Evolutionary conservation across 495 filamentous ascomycete genomes (phyloP).

Genomic region (Aspergillus sparsus): DNA sequence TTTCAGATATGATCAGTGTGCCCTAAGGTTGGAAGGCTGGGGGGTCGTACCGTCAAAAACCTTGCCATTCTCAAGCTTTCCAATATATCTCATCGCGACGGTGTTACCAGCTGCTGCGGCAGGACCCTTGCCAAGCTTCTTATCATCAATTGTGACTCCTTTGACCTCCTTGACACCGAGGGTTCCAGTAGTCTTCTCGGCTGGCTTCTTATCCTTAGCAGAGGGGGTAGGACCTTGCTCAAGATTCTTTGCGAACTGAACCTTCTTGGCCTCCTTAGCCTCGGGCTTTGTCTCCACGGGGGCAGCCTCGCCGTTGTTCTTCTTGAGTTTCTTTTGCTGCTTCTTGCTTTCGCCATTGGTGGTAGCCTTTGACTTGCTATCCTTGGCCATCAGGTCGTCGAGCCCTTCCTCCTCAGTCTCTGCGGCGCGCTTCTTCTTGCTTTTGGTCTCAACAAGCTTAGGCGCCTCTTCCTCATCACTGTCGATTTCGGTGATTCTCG

Average conservation of each 20-base stretch:
- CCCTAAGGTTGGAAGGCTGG: neutral
- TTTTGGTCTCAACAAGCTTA: constrained; percentile 72
- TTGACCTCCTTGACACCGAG: constrained; percentile 74
- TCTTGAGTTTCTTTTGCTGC: constrained; percentile 98
- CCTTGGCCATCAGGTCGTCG: constrained; percentile 19
- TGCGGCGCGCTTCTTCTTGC: constrained; percentile 85
- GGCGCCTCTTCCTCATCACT: constrained; percentile 76
- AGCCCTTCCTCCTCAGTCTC: constrained; percentile 69
- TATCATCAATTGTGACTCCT: constrained; percentile 91
- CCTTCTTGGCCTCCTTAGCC: constrained; percentile 76
- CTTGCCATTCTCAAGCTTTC: constrained; percentile 89
- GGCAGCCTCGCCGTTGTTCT: constrained; percentile 87
- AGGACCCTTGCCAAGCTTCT: constrained; percentile 81
- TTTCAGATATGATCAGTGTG: neutral
- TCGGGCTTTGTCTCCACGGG: constrained; percentile 49
- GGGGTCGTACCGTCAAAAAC: constrained; percentile 79
- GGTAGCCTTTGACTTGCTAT: constrained; percentile 67
- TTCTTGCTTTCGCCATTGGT: constrained; percentile 81
- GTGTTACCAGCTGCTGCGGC: constrained; percentile 82
- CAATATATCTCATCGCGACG: constrained; percentile 94
- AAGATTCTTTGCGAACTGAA: constrained; percentile 97
- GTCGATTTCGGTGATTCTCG: constrained; percentile 81
- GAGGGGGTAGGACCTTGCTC: constrained; percentile 90
- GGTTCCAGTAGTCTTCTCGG: constrained; percentile 55
- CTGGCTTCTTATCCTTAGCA: constrained; percentile 42